Conservation (phyloP, 2,329 filamentous ascomycete species). For the Cytospora piceae region DNA sequence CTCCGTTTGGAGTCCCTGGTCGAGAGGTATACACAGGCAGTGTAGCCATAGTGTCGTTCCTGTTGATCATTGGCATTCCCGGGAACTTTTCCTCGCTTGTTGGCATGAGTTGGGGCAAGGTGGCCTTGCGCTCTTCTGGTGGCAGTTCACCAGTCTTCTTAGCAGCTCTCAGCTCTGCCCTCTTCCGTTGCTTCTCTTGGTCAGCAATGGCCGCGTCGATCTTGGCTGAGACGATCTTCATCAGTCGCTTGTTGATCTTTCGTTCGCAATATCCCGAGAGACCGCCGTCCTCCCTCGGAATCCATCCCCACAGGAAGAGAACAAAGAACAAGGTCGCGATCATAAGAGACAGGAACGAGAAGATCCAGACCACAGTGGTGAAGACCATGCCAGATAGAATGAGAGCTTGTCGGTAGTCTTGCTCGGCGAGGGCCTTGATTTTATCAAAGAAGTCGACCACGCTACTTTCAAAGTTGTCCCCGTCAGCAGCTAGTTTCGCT, state of each 20-base stretch:
- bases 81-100: slow-evolving; percentile 55
- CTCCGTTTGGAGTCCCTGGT: slow-evolving; percentile 52
- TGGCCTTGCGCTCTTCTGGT: slow-evolving; percentile 61
- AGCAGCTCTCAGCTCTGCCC: slow-evolving; percentile 54
- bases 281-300: slow-evolving; percentile 79
- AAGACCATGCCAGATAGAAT: slow-evolving; percentile 92
- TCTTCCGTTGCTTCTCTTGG: slow-evolving; percentile 65
- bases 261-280: slow-evolving; percentile 85
- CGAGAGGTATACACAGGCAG: slow-evolving; percentile 66
- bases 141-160: slow-evolving; percentile 59
- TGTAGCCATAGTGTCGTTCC: slow-evolving; percentile 64
- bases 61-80: slow-evolving; percentile 60
- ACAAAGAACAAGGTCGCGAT: slow-evolving; percentile 78
- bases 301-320: slow-evolving; percentile 90
- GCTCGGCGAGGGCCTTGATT: slow-evolving; percentile 70
- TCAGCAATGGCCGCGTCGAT: slow-evolving; percentile 87
- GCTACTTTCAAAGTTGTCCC: slow-evolving; percentile 60
- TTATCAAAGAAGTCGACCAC: slow-evolving; percentile 83
- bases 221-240: slow-evolving; percentile 81
- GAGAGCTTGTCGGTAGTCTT: slow-evolving; percentile 77
- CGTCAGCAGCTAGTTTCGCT: slow-evolving; percentile 68
- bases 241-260: slow-evolving; percentile 85
- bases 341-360: slow-evolving; percentile 77
- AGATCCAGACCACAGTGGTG: slow-evolving; percentile 85
- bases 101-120: slow-evolving; percentile 58